Evolutionary conservation across 2,329 filamentous ascomycete genomes (phyloP).

Genomic region (Claviceps sp.): DNA sequence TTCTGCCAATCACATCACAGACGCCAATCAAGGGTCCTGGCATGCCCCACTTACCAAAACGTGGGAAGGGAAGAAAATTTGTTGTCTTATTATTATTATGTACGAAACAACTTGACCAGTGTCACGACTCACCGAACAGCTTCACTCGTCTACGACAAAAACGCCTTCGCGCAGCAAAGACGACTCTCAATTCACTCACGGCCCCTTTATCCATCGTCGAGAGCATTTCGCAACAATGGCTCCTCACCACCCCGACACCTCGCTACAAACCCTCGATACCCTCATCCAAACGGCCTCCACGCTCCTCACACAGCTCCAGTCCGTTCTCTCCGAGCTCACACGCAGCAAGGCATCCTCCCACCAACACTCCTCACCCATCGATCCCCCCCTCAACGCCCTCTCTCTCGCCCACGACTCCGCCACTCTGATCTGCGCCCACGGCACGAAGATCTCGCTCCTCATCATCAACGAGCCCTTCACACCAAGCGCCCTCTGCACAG

Average conservation of each 20-base stretch:
- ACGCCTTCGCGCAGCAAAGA: too few species aligned
- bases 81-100: too few species aligned
- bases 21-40: not conserved
- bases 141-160: too few species aligned
- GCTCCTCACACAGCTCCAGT: slow-evolving; percentile 30
- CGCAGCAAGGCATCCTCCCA: slow-evolving; percentile 16
- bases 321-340: slow-evolving; percentile 24
- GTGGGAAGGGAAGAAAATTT: too few species aligned
- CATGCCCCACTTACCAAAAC: not conserved
- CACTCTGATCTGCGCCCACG: slow-evolving; percentile 63
- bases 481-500: slow-evolving; percentile 55
- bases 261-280: slow-evolving; percentile 23
- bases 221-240: slow-evolving; percentile 10
- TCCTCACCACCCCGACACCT: slow-evolving; percentile 12
- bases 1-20: not conserved
- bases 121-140: too few species aligned
- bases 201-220: too few species aligned
- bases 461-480: slow-evolving; percentile 82
- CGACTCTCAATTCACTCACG: too few species aligned
- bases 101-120: too few species aligned
- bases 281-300: slow-evolving; percentile 23
- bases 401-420: slow-evolving; percentile 59
- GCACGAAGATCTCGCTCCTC: slow-evolving; percentile 77
- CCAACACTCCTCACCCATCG: slow-evolving; percentile 2
- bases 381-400: slow-evolving; percentile 39